Evolutionary conservation across 495 filamentous ascomycete species (phyloP).

Genomic region (Margaritispora aquatica): DNA sequence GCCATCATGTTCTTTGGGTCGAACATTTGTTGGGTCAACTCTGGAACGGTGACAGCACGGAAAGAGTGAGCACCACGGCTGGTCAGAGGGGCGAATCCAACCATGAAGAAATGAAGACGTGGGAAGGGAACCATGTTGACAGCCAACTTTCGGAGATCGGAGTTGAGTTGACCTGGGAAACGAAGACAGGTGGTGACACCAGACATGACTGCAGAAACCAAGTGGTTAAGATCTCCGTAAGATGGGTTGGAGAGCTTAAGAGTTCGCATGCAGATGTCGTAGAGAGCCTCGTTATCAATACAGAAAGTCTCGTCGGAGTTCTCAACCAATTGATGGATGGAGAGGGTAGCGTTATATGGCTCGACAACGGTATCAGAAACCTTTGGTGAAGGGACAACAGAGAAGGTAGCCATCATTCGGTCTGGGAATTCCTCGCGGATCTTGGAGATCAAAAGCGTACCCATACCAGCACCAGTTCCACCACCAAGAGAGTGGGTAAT

Average conservation of each 20-base stretch:
- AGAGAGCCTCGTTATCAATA: constrained; percentile 99
- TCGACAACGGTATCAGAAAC: constrained; percentile 99
- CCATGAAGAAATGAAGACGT: constrained; percentile 99
- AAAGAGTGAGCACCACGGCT: constrained; percentile 91
- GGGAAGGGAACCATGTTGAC: constrained; percentile 99
- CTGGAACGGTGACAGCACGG: constrained; percentile 95
- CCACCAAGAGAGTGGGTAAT: constrained; percentile 99
- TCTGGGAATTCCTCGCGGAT: constrained; percentile 99
- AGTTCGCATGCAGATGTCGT: constrained; percentile 99
- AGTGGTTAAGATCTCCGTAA: constrained; percentile 98
- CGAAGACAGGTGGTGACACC: constrained; percentile 97
- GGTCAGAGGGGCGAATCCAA: constrained; percentile 98
- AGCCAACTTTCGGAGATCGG: constrained; percentile 97
- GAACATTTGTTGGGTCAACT: constrained; percentile 99
- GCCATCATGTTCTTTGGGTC: constrained; percentile 99
- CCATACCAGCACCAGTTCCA: constrained; percentile 99
- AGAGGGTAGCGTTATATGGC: constrained; percentile 99
- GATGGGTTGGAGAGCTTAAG: constrained; percentile 98
- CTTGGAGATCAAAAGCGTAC: constrained; percentile 99
- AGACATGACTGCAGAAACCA: constrained; percentile 99
- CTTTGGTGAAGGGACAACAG: constrained; percentile 98
- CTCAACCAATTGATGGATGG: constrained; percentile 98
- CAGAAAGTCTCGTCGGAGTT: constrained; percentile 99
- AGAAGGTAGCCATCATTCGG: constrained; percentile 99
- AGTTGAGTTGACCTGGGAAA: constrained; percentile 99